Conservation (phyloP, 331 rosid genomes). For the Dryas integrifolia region DNA sequence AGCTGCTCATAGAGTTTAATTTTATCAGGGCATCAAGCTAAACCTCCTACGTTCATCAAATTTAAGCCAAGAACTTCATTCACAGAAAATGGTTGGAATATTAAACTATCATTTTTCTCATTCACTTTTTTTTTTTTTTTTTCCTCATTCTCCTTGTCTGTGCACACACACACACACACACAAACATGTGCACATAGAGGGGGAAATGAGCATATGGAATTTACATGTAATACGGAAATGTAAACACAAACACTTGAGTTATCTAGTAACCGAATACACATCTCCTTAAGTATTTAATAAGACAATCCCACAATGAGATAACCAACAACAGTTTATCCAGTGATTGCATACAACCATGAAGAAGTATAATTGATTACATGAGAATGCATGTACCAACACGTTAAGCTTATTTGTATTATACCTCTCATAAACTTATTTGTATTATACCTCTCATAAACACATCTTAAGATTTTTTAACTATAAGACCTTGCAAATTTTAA, state of each 20-base stretch:
- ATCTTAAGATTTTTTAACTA: background rate
- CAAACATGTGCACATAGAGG: background rate
- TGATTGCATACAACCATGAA: background rate
- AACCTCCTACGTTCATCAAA: background rate
- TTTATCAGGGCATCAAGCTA: background rate
- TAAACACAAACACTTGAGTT: background rate
- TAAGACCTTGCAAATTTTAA: background rate
- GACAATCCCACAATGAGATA: background rate
- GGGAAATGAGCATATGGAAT: background rate
- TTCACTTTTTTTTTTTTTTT: background rate
- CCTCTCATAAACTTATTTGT: background rate
- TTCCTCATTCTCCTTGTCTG: background rate
- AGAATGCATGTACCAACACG: background rate
- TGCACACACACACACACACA: background rate
- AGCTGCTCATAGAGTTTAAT: background rate
- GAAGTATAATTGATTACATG: background rate
- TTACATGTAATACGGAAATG: background rate
- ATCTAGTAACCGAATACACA: background rate
- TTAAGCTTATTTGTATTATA: background rate
- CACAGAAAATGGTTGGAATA: background rate
- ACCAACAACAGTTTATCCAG: background rate
- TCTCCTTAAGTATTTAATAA: background rate
- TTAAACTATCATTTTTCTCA: background rate
- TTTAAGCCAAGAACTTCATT: background rate
- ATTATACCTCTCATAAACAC: background rate